Evolutionary conservation across 495 filamentous ascomycete species (phyloP), one percentile per base, ranked within the genome.

Genomic region (Aspergillus saccharolyticus): DNA sequence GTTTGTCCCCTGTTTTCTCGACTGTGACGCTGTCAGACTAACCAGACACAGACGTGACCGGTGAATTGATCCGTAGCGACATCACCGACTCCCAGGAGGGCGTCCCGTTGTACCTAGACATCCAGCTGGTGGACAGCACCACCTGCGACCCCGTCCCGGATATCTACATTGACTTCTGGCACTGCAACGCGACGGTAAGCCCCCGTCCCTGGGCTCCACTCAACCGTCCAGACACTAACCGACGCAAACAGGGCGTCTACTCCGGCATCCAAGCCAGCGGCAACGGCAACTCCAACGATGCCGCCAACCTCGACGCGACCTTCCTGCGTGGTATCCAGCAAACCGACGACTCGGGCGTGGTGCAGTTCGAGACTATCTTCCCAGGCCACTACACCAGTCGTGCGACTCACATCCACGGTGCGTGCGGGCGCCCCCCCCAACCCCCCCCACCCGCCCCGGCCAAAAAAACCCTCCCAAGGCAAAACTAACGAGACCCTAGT

Each of bases 131-230:
- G 56, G 80, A 86, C 69, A 73, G 78, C 56, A 77, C 76, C 44
- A 83, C 77, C 55, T 87, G 82, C 67, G 66, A 80, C 19, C 75
- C 81, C 0, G 67, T 85, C 43, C 74, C 78, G 0, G 66, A 77
- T 51, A 68, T 80, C 39, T 87, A 80, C 59, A 67, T 85, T 44
- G 86, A 88, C 63, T 68, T 84, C 47, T 86, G 84, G 82, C 79
- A 80, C 65, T 77, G 71, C 67, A 82, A 82, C 60, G 44, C 72
- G 17, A 74, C 67, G 20, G 70, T 74, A 62, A 4, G 53, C 43
- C 28, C n/a, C n/a, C n/a, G n/a, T 18, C 53, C 58, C 46, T 15
- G 4, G 8, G 21, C 25, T n/a, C 1, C 4, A 1, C 10, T 51
- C 9, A 54, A 33, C 21, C 73, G 71, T 47, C 19, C 61, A 15